Percentiles rank a stretch among this genome's conserved stretches.
Conservation (phyloP, 1,139 yeast species). For the Debaryomycetaceae sp. region DNA sequence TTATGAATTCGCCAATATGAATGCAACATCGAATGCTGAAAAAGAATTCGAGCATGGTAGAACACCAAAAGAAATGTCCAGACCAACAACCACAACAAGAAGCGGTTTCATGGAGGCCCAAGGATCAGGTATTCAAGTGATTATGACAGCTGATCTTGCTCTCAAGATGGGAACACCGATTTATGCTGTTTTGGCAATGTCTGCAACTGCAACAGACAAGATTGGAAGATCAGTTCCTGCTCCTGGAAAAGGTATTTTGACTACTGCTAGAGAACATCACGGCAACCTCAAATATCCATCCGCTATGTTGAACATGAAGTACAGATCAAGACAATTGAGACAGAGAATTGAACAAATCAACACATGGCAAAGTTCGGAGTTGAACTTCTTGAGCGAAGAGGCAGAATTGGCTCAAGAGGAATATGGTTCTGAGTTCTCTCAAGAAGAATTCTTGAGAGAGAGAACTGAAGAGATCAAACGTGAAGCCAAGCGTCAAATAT, state of each 20-base stretch:
- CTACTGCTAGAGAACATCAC: constrained; percentile 94
- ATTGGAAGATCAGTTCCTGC: constrained; percentile 99
- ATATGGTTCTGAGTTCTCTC: constrained; percentile 54
- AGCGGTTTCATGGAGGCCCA: constrained; percentile 99
- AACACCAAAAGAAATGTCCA: constrained; percentile 97
- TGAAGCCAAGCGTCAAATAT: constrained; percentile 82
- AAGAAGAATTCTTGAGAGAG: constrained; percentile 61
- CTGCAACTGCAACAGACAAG: constrained; percentile 97
- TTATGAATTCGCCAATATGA: constrained; percentile 97
- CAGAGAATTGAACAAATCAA: constrained; percentile 76
- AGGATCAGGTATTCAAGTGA: constrained; percentile 97
- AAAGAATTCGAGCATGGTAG: constrained; percentile 93
- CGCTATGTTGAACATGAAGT: constrained; percentile 81
- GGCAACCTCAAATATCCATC: constrained; percentile 79
- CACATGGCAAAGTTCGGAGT: constrained; percentile 82
- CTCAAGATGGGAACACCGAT: constrained; percentile 98
- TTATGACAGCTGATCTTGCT: constrained; percentile 94
- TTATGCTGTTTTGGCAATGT: constrained; percentile 89
- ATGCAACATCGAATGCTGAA: constrained; percentile 88
- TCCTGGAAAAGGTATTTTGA: constrained; percentile 99
- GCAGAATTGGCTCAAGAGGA: constrained; percentile 64
- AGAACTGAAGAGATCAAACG: constrained; percentile 84
- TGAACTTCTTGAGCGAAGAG: constrained; percentile 49
- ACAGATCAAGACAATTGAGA: constrained; percentile 89
- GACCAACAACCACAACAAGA: constrained; percentile 96